Base-by-base conservation (phyloP, 192 early-diverging fungal genomes). In the Allomyces javanicus region DNA sequence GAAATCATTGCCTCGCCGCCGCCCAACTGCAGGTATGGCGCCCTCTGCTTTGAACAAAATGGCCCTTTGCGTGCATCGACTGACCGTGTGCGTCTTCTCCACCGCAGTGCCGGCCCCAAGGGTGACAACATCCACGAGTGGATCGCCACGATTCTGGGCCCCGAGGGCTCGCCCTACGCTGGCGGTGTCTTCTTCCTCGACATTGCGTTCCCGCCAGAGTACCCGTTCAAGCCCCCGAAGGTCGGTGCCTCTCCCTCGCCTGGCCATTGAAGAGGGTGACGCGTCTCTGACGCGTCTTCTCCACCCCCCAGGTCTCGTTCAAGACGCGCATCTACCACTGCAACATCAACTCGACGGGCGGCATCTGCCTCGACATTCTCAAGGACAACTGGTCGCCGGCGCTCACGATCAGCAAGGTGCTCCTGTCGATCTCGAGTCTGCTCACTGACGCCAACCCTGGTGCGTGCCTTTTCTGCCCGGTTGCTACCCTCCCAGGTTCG, bases 311-410 rank as follows among this genome's bases (percentile, higher is more conserved):
- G 90, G 84, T 93, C 27, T 79, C 81, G 6, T 97, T 90, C 79
- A 83, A 87, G 40, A 97, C 95, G 24, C 85, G 87, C 62, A 94
- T 97, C 62, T 97, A 96, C 71, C 93, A 97, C 74, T 95, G 93
- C 81, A 97, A 97, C 72, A 90, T 97, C 75, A 93, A 92, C 74
- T 85, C 81, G 66, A 83, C 84, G 69, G 94, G 94, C 14, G 80
- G 80, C 63, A 94, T 97, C 65, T 97, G 94, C 76, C 75, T 97
- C 67, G 78, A 96, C 64, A 91, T 94, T 44, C 77, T 97, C 44
- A 97, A 97, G 76, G 93, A 97, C 70, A 93, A 97, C 72, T 97
- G 93, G 94, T 90, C 87, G 62, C 94, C 93, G 23, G 92, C 90
- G 25, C 72, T 97, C 65, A 96, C 94, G 14, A 93, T 94, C 67